Evolutionary conservation across 345 rosid genomes (phyloP).

Genomic region (Hypericum perforatum): DNA sequence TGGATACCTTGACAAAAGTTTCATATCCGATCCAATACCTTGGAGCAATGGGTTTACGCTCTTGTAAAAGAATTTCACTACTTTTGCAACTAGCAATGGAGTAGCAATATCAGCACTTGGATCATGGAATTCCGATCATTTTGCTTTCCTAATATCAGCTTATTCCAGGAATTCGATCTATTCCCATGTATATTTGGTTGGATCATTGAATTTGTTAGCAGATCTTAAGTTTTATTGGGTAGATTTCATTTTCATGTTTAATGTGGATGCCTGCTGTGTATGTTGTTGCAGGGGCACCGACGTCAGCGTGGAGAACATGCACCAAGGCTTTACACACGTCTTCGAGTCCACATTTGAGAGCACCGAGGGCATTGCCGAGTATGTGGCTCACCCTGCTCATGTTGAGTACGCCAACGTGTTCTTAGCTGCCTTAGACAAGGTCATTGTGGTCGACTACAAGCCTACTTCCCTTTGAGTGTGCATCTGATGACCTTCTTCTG

Average conservation of each 20-base stretch:
- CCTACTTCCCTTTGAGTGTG: constrained; percentile 29
- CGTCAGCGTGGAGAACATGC: constrained; percentile 70
- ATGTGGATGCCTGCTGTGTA: background rate
- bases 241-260: background rate
- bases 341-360: constrained; percentile 71
- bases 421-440: constrained; percentile 42
- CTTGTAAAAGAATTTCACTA: too few species aligned
- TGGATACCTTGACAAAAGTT: too few species aligned
- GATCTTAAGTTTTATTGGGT: background rate
- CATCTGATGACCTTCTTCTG: too few species aligned
- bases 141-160: too few species aligned
- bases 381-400: constrained; percentile 62
- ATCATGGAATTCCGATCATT: too few species aligned
- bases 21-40: too few species aligned
- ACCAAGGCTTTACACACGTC: constrained; percentile 75
- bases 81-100: too few species aligned
- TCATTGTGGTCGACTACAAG: constrained; percentile 59
- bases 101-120: too few species aligned
- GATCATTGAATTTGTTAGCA: too few species aligned
- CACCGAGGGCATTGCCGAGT: constrained; percentile 56
- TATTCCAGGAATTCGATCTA: too few species aligned
- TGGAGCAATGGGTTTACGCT: too few species aligned
- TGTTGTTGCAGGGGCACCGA: constrained; percentile 51
- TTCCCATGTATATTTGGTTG: too few species aligned
- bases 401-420: constrained; percentile 44